phyloP scores from a whole-genome alignment of 179 eudicot species.

The Patellifolia procumbens region DNA sequence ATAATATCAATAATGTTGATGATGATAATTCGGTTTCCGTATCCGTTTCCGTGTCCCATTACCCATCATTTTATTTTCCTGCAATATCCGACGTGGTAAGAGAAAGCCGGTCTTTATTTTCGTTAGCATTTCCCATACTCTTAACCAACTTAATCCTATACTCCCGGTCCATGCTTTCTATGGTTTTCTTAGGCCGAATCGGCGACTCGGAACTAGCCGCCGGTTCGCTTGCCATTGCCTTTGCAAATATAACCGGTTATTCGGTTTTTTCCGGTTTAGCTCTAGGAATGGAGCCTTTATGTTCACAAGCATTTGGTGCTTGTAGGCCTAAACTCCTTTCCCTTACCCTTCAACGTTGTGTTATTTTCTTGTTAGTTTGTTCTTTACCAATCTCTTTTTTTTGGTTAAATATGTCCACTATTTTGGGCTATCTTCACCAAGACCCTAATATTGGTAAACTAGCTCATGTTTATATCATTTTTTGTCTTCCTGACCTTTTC shows the following conservation, averaged over 20 bases:
- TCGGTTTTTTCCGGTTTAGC: constrained; percentile 83
- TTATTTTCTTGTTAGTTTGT: constrained; percentile 54
- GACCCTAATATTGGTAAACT: constrained; percentile 48
- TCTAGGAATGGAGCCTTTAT: constrained; percentile 85
- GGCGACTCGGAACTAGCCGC: constrained; percentile 72
- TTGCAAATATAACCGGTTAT: constrained; percentile 84
- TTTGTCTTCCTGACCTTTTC: constrained; percentile 66
- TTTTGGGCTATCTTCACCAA: constrained; percentile 45
- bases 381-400: constrained; percentile 59
- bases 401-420: constrained; percentile 54
- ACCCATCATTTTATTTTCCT: constrained; percentile 12
- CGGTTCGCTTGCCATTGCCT: constrained; percentile 90
- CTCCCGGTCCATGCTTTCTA: constrained; percentile 72
- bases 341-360: constrained; percentile 65
- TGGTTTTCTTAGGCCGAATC: constrained; percentile 76
- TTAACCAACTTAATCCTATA: constrained; percentile 67
- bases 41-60: neutral
- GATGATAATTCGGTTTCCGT: neutral
- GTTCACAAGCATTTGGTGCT: constrained; percentile 88
- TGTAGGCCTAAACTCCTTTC: constrained; percentile 58
- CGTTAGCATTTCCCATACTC: constrained; percentile 63
- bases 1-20: neutral
- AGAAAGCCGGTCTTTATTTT: constrained; percentile 47
- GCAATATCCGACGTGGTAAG: constrained; percentile 26
- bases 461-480: constrained; percentile 58